Evolutionary conservation across 2,329 filamentous ascomycete genomes (phyloP).

Genomic region (Cytospora schulzeri): DNA sequence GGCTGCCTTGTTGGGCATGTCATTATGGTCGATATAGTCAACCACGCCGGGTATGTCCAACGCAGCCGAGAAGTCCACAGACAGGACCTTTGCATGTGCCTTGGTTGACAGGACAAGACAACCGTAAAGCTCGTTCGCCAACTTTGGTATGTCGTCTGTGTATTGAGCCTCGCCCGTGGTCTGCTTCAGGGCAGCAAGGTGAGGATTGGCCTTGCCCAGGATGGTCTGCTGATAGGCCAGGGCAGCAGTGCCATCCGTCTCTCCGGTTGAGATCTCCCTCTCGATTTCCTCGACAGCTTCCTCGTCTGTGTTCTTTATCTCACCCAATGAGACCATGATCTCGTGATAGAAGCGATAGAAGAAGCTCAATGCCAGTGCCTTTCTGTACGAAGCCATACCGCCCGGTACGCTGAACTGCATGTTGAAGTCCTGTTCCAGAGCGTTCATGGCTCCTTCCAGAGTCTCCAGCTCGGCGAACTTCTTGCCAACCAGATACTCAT

Average conservation of each 20-base stretch:
- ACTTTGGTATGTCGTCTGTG: constrained; percentile 87
- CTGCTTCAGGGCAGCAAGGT: constrained; percentile 91
- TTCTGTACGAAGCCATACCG: constrained; percentile 96
- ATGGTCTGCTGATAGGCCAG: constrained; percentile 79
- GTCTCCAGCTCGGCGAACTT: constrained; percentile 79
- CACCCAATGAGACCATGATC: constrained; percentile 64
- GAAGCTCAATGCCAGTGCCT: constrained; percentile 86
- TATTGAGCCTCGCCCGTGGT: constrained; percentile 94
- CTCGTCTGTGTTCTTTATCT: constrained; percentile 57
- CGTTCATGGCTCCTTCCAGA: constrained; percentile 85
- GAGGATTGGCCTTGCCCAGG: constrained; percentile 81
- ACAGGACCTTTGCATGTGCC: constrained; percentile 81
- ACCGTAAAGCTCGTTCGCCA: constrained; percentile 87
- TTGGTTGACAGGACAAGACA: constrained; percentile 87
- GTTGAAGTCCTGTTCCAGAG: constrained; percentile 87
- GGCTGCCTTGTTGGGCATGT: constrained; percentile 75
- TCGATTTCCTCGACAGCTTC: constrained; percentile 85
- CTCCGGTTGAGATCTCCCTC: constrained; percentile 76
- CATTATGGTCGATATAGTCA: constrained; percentile 79
- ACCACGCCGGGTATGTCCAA: constrained; percentile 84
- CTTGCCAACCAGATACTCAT: constrained; percentile 74
- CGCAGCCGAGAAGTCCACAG: constrained; percentile 73
- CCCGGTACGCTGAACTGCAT: constrained; percentile 88
- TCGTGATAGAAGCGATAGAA: constrained; percentile 98
- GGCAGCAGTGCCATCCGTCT: constrained; percentile 75